Base-by-base conservation (phyloP, 2,329 filamentous ascomycete species). In the Penicillium brasilianum region DNA sequence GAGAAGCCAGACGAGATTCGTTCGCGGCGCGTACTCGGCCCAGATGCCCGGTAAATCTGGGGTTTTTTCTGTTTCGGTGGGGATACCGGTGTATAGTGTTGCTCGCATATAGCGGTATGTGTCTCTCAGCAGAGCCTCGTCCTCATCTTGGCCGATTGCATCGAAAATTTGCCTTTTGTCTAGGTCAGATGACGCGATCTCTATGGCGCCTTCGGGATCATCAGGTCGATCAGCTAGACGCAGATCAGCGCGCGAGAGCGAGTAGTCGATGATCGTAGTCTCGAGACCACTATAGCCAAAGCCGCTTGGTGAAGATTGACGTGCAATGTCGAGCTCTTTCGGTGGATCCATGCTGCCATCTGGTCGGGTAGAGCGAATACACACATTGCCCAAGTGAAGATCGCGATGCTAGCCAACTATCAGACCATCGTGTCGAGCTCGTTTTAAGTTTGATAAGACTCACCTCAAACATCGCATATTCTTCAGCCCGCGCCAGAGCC, bases 211-310 rank as follows among this genome's bases (percentile, higher is more conserved):
- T 37, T 69, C 59, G 0, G 65, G 43, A 14, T 72, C 67, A 49
- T 73, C 67, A 10, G 64, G 66, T 9, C 66, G 39, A 53, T 73
- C 68, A 4, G 62, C 66, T 10, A 67, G 48, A 8, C 68, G 55
- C 60, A 88, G 76, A 25, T 82, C 80, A 1, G 85, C 86, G n/a
- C 87, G 83, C 1, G 87, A 88, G 37, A 89, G 81, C 1, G 87
- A 89, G 72, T 89, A 90, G 72, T 90, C 87, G 66, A 90, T 90
- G 25, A 90, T 82, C 0, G 87, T 89, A 1, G 86, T 86, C 66
- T 87, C 84, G 4, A 89, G 74, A 1, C 79, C 78, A 14, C 84
- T 85, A 59, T 85, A 80, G 2, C 82, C 81, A 25, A 88, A 76
- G 20, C 76, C 76, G 60, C 81, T 74, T 1, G 72, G 70, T 18